These are phyloP conservation scores for Geotrichum australiense DNA, from an alignment of 1,139 yeast genomes.

Conservation along the genomic window DNA sequence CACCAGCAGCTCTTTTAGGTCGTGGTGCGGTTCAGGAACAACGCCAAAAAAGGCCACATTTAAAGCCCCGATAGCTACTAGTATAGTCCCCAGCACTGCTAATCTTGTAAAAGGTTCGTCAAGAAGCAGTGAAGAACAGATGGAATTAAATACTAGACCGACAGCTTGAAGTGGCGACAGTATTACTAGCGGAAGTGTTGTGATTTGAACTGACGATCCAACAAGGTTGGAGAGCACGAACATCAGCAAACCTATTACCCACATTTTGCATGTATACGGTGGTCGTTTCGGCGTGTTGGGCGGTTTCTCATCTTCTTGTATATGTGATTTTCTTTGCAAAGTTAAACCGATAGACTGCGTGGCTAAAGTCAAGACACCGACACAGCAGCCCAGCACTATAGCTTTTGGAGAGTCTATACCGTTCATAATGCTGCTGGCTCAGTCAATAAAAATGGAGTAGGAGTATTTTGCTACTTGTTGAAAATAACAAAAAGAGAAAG, in stretches of 20 bases:
- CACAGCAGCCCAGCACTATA: slow-evolving; percentile 52
- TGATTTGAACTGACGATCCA: slow-evolving; percentile 77
- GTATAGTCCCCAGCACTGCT: slow-evolving; percentile 57
- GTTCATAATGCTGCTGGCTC: slow-evolving; percentile 6
- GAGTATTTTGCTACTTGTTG: too few species aligned
- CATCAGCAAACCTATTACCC: slow-evolving; percentile 68
- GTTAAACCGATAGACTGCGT: slow-evolving; percentile 80
- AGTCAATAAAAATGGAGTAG: not conserved
- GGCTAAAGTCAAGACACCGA: slow-evolving; percentile 73
- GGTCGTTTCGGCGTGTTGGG: slow-evolving; percentile 31
- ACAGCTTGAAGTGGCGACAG: slow-evolving; percentile 80
- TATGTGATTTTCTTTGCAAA: slow-evolving; percentile 73
- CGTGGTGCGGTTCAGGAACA: slow-evolving; percentile 46
- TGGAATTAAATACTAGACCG: slow-evolving; percentile 80
- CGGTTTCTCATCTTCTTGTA: slow-evolving; percentile 28
- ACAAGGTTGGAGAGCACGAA: slow-evolving; percentile 69
- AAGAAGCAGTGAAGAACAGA: slow-evolving; percentile 62
- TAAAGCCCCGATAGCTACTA: slow-evolving; percentile 70
- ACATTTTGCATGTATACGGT: slow-evolving; percentile 52
- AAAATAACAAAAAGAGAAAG: not conserved
- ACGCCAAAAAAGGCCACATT: slow-evolving; percentile 73
- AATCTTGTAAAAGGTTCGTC: slow-evolving; percentile 58
- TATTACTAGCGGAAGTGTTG: slow-evolving; percentile 74
- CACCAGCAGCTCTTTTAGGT: slow-evolving; percentile 41
- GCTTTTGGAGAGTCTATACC: slow-evolving; percentile 13